Conservation (phyloP, 345 rosid species). For the Cardiospermum halicacabum region DNA sequence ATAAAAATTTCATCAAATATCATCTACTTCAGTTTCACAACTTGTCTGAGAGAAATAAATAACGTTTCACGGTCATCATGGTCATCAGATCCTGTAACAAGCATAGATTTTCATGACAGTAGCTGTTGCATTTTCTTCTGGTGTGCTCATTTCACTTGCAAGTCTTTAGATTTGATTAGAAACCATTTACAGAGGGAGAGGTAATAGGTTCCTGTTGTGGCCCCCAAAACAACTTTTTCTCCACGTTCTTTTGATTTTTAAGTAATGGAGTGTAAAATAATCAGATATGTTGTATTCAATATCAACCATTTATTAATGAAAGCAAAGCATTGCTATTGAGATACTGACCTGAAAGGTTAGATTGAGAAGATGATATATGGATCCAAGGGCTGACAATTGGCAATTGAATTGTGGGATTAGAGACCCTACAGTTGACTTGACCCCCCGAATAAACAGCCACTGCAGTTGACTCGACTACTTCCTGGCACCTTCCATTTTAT, state of each 20-base stretch:
- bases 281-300: too few species aligned
- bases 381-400: constrained; percentile 6
- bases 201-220: too few species aligned
- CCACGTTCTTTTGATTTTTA: too few species aligned
- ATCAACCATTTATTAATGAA: too few species aligned
- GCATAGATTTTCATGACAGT: neutral
- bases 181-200: too few species aligned
- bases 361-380: neutral
- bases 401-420: neutral
- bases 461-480: neutral
- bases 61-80: neutral
- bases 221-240: too few species aligned
- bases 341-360: neutral
- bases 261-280: too few species aligned
- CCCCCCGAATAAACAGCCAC: neutral
- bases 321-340: neutral
- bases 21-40: too few species aligned
- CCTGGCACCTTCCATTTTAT: neutral
- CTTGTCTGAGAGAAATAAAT: too few species aligned
- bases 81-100: neutral
- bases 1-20: too few species aligned
- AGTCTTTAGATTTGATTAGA: neutral
- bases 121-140: neutral
- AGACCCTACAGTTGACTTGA: neutral
- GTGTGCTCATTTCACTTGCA: neutral